Base-by-base conservation (phyloP, 192 early-diverging fungal species). In the Obelidium mucronatum region DNA sequence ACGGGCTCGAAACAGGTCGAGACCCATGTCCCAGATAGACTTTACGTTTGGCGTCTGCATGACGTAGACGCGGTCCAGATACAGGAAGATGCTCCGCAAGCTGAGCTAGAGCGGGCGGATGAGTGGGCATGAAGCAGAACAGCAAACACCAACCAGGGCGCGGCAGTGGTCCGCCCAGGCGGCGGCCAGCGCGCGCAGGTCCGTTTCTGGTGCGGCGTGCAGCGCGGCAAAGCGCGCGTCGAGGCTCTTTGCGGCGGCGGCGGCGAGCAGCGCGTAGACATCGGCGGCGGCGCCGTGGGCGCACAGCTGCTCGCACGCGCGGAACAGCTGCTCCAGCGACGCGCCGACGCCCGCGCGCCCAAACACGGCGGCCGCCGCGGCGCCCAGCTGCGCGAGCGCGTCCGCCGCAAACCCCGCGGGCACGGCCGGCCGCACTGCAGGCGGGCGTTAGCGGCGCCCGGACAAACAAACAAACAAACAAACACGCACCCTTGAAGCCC, bases 1-100 rank as follows among this genome's bases (percentile, higher is more conserved):
- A 26, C 85, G 83, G 15, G 73, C 76, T 44, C 95, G 89, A 82
- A 96, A 99, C 24, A 96, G 82, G 37, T 89, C 86, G 58, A 97
- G 86, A 4, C 96, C 95, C 87, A 96, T 90, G 52, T 98, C 94
- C 91, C 94, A 96, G 61, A 97, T 78, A 24, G 91, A 91, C 60
- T 82, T 78, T 4, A 93, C 72, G 31, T 85, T 84, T 17, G 89
- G 68, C 0, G 90, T 92, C 56, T 95, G 92, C 39, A 94, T 82
- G 24, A 94, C 92, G 80, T 93, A 96, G 2, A 94, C 95, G 58
- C 96, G 94, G 81, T 98, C 96, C 59, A 98, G 82, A 74, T 95
- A 96, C 62, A 98, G 82, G 73, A 98, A 95, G 24, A 98, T 91
- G 76, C 90, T 92, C 35, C 91, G 85, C 51, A 97, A 94, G 84